Evolutionary conservation across 2,329 filamentous ascomycete species (phyloP).

Genomic region (Colletotrichum sublineola): DNA sequence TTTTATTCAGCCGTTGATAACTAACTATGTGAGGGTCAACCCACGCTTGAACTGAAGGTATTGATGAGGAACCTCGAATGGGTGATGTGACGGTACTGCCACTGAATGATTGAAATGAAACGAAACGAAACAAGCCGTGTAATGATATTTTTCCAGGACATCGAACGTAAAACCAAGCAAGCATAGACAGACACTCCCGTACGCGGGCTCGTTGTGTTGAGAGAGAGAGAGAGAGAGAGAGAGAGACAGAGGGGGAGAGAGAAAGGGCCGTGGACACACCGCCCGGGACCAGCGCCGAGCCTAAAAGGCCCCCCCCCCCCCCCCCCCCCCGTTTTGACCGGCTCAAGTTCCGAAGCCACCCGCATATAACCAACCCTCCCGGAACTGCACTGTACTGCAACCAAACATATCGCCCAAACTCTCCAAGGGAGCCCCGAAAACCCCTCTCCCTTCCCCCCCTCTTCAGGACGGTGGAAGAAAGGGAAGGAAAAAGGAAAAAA

Average conservation of each 20-base stretch:
- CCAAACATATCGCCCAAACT: conserved; percentile 11
- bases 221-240: too few relatives aligned
- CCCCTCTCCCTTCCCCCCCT: too few relatives aligned
- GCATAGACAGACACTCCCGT: too few relatives aligned
- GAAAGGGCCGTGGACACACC: too few relatives aligned
- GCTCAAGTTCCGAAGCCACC: conserved; percentile 18
- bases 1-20: conserved; percentile 22
- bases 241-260: too few relatives aligned
- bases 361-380: conserved; percentile 13
- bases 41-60: not conserved
- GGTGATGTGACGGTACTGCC: not conserved
- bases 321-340: not conserved
- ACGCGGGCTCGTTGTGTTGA: not conserved
- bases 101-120: too few relatives aligned
- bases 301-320: not conserved
- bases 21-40: not conserved
- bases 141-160: not conserved
- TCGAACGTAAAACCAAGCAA: not conserved
- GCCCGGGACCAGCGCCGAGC: conserved; percentile 18
- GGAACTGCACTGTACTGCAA: too few relatives aligned
- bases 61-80: not conserved
- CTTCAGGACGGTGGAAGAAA: conserved; percentile 3
- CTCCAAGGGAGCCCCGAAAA: not conserved
- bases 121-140: too few relatives aligned
- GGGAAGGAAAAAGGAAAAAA: not conserved